Evolutionary conservation across 1,284 basidiomycete species (phyloP), one percentile per base, ranked within the genome.

Genomic region (Neolentinus lepideus): DNA sequence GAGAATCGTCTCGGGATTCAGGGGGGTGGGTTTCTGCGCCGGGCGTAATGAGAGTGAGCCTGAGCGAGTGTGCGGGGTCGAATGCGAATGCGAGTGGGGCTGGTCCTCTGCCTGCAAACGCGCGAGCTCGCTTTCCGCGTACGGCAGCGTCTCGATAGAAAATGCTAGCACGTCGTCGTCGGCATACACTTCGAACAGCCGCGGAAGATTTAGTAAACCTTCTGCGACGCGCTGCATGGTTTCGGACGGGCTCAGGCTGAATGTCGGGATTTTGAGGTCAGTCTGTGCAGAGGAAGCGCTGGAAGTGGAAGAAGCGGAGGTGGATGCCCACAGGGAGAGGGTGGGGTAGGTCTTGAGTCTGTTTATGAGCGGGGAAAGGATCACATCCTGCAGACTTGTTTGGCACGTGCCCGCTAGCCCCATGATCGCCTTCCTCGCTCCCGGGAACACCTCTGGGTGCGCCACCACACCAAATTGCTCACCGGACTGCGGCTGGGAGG

Each of bases 131-230:
- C 70, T 63, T 59, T 85, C 81, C 55, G 94, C 71, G 63, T 77
- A 81, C 0, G 93, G 90, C 2, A 96, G 75, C 0, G 90, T 92
- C 58, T 87, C 81, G 52, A 94, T 74, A n/a, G 89, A 92, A 70
- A 93, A 96, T 1, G 85, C 83, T n/a, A 97, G 78, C 10, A 91
- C 91, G 60, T 92, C 90, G 67, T 98, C 94, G 54, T 91, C 88
- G 2, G 90, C 92, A 65, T 97, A 95, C 16, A 94, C 89, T 68
- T 98, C 95, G 67, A 99, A 96, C 21, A 98, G 74, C 52, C 95
- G 76, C 1, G 96, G 93, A 3, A 99, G 80, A 70, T 97, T 98
- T 38, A 98, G 78, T 51, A 99, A 73, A 3, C 93, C 94, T 66
- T 99, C 97, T 3, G 92, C 90, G 16, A 98, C 85, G 52, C 87